Base-by-base conservation (phyloP, 164 flowering plant genomes). In the Tetrastigma voinierianum region DNA sequence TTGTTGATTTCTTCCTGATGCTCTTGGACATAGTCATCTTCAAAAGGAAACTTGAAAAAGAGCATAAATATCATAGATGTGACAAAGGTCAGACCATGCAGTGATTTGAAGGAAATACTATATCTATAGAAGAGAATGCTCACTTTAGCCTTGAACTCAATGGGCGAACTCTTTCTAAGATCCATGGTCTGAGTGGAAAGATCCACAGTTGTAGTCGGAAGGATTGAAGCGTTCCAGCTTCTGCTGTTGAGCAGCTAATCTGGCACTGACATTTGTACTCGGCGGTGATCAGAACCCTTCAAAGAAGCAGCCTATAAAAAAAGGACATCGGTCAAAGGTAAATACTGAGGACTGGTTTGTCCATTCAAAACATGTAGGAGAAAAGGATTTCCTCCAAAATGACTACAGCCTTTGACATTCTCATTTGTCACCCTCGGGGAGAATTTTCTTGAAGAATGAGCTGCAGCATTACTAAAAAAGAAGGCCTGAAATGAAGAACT, bases 171-270 rank as follows among this genome's bases (percentile, higher is more conserved):
- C 91, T n/a, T 89, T 68, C 98, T 83, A 15, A 93, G 88, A 17
- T 93, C 97, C 46, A 83, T 63, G 45, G 98, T 93, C 70, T 93
- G 98, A 57, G 98, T n/a, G 98, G 88, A 93, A 93, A 57, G 98
- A 93, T 17, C 98, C 97, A 81, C 90, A 51, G 98, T 93, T 57
- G 98, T 93, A 52, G 98, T 93, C 3, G 97, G 98, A 57, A 93
- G 97, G 54, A 88, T 68, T 32, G 98, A 97, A 73, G 91, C n/a
- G 96, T 79, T 88, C 88, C 51, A 93, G 80, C 82, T 93, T 88
- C 86, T 93, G 88, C 70, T 93, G 98, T 60, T 93, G 98, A 65
- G 97, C 94, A 75, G 90, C 94, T 54, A 93, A 71, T 66, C 98
- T 86, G n/a, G 84, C 85, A 70, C 86, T 91, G n/a, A 90, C 98